phyloP scores from a whole-genome alignment of 2,329 filamentous ascomycete genomes.

The Colletotrichum sp. region DNA sequence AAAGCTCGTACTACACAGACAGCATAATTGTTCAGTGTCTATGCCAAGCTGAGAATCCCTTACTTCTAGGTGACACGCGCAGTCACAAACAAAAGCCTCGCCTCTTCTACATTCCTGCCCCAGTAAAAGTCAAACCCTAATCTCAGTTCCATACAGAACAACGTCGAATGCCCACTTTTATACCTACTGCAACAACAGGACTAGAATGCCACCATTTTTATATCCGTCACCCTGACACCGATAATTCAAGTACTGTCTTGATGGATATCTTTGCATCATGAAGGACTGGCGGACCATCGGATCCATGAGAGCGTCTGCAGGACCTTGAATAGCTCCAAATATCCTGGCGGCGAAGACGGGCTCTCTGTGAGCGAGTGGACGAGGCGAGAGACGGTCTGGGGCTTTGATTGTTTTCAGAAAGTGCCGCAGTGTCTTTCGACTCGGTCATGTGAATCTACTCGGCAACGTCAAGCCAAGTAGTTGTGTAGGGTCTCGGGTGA shows the following conservation, averaged over 20 bases:
- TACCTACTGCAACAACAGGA: background rate
- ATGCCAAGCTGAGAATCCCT: background rate
- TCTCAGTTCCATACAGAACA: background rate
- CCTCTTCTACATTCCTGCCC: background rate
- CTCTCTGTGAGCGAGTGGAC: background rate
- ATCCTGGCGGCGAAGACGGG: background rate
- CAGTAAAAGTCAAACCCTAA: background rate
- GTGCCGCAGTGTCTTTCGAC: background rate
- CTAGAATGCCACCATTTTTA: background rate
- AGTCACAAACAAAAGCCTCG: accelerated
- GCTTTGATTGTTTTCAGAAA: background rate
- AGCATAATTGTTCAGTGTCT: background rate
- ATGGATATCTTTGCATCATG: background rate
- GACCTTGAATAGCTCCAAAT: background rate
- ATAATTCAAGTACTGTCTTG: background rate
- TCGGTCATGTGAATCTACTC: background rate
- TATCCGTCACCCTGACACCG: background rate
- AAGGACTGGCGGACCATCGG: background rate
- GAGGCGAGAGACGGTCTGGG: background rate
- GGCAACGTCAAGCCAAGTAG: background rate
- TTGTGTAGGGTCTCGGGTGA: background rate
- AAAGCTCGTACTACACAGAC: background rate
- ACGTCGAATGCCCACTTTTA: background rate
- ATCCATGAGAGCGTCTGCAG: background rate
- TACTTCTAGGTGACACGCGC: background rate